Percentiles rank a stretch among this genome's conserved stretches.
These are phyloP conservation scores for Coemansia sp. DNA, from an alignment of 192 early-diverging fungal genomes.

Conservation along the genomic window DNA sequence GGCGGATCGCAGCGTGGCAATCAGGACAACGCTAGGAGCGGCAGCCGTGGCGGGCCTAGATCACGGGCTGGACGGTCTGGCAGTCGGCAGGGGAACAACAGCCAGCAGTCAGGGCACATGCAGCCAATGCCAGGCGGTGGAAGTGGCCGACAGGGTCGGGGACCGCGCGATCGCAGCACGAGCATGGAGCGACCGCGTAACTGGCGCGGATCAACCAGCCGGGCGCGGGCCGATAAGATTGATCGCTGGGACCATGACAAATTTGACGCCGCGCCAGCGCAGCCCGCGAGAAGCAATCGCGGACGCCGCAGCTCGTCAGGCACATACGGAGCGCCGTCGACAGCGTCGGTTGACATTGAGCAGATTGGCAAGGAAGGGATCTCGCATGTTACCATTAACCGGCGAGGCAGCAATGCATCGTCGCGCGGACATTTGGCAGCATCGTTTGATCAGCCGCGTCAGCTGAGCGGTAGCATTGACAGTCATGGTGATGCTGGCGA, in stretches of 20 bases:
- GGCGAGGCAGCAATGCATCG: constrained; percentile 46
- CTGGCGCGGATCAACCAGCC: constrained; percentile 25
- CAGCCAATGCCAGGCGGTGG: background rate
- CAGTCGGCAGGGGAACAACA: constrained; percentile 17
- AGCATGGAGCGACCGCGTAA: constrained; percentile 37
- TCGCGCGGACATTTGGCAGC: constrained; percentile 13
- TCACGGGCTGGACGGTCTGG: constrained; percentile 30
- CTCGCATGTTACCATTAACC: constrained; percentile 48
- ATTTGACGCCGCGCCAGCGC: constrained; percentile 13
- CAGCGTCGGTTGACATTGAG: constrained; percentile 22
- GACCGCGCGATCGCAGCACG: constrained; percentile 39
- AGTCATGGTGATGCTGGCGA: background rate
- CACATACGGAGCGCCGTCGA: background rate
- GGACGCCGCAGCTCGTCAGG: constrained; percentile 21
- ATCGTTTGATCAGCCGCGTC: constrained; percentile 31
- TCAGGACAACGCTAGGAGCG: constrained; percentile 3
- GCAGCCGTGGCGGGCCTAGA: constrained; percentile 17
- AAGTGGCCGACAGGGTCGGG: constrained; percentile 11
- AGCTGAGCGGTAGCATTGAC: constrained; percentile 8
- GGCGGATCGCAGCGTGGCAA: background rate
- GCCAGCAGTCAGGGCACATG: constrained; percentile 5
- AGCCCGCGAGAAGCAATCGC: background rate
- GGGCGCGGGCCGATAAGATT: constrained; percentile 26
- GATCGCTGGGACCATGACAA: constrained; percentile 54
- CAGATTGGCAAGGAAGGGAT: constrained; percentile 50